A percentile compares a stretch with the other conserved stretches of the same genome.
Evolutionary conservation across 73 alveolate genomes (phyloP).

Genomic region (Stentor coeruleus): DNA sequence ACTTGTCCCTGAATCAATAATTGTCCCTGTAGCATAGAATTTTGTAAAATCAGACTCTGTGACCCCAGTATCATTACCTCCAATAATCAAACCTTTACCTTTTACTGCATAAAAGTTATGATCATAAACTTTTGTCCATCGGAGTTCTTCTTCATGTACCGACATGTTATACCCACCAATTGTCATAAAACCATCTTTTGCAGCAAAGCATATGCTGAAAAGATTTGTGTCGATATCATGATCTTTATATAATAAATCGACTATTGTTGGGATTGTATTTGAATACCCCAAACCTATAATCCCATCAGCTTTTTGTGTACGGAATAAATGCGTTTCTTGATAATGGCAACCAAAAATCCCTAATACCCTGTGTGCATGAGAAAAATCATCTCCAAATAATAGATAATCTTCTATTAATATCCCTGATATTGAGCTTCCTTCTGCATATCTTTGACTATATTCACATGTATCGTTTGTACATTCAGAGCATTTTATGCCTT

Average conservation of each 20-base stretch:
- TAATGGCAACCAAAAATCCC: conserved; percentile 82
- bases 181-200: conserved; percentile 61
- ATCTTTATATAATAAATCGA: conserved; percentile 43
- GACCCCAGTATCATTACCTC: conserved; percentile 14
- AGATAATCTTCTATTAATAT: conserved; percentile 46
- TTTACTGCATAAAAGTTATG: background rate
- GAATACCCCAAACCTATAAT: conserved; percentile 72
- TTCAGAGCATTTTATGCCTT: conserved; percentile 14
- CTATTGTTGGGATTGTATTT: conserved; percentile 45
- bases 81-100: background rate
- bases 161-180: conserved; percentile 70
- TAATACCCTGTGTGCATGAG: conserved; percentile 21
- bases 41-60: background rate
- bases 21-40: conserved; percentile 6
- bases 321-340: conserved; percentile 78
- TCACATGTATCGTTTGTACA: conserved; percentile 41
- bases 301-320: conserved; percentile 87
- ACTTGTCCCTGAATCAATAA: conserved; percentile 84
- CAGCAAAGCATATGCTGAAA: conserved; percentile 79
- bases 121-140: conserved; percentile 28
- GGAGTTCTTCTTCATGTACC: conserved; percentile 37
- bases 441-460: conserved; percentile 55
- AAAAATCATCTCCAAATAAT: conserved; percentile 51
- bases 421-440: conserved; percentile 66
- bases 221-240: conserved; percentile 46